Percentiles rank a stretch among this genome's conserved stretches.
These are phyloP conservation scores for Gentiana dahurica DNA, from an alignment of 257 asterid genomes.

Conservation along the genomic window DNA sequence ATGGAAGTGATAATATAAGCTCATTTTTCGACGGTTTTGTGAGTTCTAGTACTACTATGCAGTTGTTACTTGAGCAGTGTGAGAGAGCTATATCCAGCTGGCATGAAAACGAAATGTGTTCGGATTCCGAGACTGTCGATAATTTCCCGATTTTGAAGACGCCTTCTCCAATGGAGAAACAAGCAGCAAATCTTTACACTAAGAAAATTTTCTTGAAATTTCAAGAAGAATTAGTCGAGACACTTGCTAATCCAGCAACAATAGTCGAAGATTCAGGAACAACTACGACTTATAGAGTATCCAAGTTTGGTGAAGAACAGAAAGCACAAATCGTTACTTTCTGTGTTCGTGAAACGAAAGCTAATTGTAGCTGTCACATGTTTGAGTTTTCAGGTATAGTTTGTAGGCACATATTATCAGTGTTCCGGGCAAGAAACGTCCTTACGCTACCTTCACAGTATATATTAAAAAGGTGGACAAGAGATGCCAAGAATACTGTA, in stretches of 20 bases:
- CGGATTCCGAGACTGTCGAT: constrained; percentile 64
- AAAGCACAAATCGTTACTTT: constrained; percentile 56
- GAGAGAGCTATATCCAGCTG: constrained; percentile 79
- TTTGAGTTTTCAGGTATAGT: constrained; percentile 78
- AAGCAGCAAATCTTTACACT: constrained; percentile 69
- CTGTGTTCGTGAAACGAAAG: constrained; percentile 53
- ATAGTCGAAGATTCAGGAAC: constrained; percentile 59
- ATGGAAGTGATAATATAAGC: constrained; percentile 30
- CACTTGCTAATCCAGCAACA: constrained; percentile 86
- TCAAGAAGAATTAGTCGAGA: constrained; percentile 90
- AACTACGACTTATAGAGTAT: constrained; percentile 69
- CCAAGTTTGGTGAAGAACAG: constrained; percentile 70
- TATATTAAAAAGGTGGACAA: constrained; percentile 88
- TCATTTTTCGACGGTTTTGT: constrained; percentile 80
- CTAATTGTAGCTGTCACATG: constrained; percentile 84
- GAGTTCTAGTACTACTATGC: constrained; percentile 69
- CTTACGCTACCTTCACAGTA: constrained; percentile 76
- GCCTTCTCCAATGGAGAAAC: constrained; percentile 95
- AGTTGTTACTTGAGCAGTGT: constrained; percentile 81
- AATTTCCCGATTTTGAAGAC: constrained; percentile 65
- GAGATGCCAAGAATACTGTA: constrained; percentile 47
- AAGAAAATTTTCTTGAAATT: constrained; percentile 63
- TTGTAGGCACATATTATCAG: constrained; percentile 90
- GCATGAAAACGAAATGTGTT: constrained; percentile 65
- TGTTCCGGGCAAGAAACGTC: constrained; percentile 84